These are phyloP conservation scores for Sabuloglossum arenarium DNA, from an alignment of 495 filamentous ascomycete species.

Conservation along the genomic window DNA sequence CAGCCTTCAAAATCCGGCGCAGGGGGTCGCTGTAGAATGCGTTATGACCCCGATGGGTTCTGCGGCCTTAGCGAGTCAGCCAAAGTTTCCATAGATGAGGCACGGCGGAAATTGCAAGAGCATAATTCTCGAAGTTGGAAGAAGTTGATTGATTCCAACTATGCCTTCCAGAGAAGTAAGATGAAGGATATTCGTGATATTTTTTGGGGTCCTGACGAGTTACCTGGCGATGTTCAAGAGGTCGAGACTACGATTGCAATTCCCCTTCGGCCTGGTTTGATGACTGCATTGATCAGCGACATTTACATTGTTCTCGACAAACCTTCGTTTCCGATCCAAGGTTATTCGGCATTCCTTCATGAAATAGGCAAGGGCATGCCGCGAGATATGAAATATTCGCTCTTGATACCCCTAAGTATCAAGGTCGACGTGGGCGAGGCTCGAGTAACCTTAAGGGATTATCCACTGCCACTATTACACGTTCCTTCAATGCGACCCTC, in stretches of 20 bases:
- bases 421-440: conserved; percentile 85
- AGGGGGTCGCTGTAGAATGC: conserved; percentile 27
- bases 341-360: conserved; percentile 66
- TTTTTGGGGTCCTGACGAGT: conserved; percentile 68
- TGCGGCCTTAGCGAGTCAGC: conserved; percentile 44
- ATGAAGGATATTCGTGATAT: conserved; percentile 61
- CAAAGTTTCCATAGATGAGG: conserved; percentile 49
- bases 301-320: conserved; percentile 76
- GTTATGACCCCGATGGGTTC: conserved; percentile 63
- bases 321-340: conserved; percentile 65
- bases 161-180: conserved; percentile 42
- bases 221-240: conserved; percentile 61
- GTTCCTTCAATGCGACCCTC: conserved; percentile 62
- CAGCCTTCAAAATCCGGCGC: neutral
- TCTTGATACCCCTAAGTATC: conserved; percentile 77
- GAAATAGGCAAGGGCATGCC: conserved; percentile 92
- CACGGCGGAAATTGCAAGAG: conserved; percentile 48
- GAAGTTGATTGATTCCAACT: conserved; percentile 60
- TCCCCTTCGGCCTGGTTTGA: conserved; percentile 66
- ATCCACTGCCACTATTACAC: conserved; percentile 81
- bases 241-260: conserved; percentile 72
- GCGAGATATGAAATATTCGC: conserved; percentile 64
- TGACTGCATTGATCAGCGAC: conserved; percentile 65
- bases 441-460: conserved; percentile 67
- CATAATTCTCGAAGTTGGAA: conserved; percentile 88